phyloP scores from a whole-genome alignment of 352 stramenopile species.

The Elongisporangium senticosum region DNA sequence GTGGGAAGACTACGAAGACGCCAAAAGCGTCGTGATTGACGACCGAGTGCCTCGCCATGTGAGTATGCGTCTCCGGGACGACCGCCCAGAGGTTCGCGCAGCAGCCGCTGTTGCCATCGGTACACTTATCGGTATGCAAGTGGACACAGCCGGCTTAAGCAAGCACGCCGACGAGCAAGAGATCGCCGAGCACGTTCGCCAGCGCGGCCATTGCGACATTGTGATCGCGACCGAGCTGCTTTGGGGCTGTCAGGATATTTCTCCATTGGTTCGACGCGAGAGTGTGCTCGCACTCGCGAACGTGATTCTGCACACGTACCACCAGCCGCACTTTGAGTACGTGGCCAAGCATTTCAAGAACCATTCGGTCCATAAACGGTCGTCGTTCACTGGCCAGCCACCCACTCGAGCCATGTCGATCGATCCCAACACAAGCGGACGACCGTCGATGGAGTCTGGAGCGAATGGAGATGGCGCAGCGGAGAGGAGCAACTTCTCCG shows the following conservation, averaged over 20 bases:
- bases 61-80: conserved; percentile 75
- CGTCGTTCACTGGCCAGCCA: not conserved
- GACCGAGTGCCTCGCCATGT: conserved; percentile 84
- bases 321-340: conserved; percentile 79
- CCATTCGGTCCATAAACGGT: conserved; percentile 17
- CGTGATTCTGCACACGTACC: conserved; percentile 83
- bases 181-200: conserved; percentile 55
- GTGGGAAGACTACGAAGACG: conserved; percentile 89
- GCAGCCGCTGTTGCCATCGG: conserved; percentile 92
- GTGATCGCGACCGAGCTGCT: conserved; percentile 60
- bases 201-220: conserved; percentile 63
- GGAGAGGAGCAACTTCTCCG: conserved; percentile 9
- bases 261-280: conserved; percentile 78
- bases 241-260: conserved; percentile 70
- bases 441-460: not conserved
- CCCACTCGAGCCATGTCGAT: not conserved
- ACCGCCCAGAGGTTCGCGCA: conserved; percentile 87
- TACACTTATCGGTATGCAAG: conserved; percentile 85
- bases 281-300: conserved; percentile 79
- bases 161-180: conserved; percentile 40
- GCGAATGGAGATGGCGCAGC: conserved; percentile 7
- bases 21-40: conserved; percentile 83
- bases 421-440: conserved; percentile 2
- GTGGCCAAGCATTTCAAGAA: conserved; percentile 81
- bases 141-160: conserved; percentile 43